Conservation (phyloP, 2,329 filamentous ascomycete genomes). For the Beauveria asiatica region DNA sequence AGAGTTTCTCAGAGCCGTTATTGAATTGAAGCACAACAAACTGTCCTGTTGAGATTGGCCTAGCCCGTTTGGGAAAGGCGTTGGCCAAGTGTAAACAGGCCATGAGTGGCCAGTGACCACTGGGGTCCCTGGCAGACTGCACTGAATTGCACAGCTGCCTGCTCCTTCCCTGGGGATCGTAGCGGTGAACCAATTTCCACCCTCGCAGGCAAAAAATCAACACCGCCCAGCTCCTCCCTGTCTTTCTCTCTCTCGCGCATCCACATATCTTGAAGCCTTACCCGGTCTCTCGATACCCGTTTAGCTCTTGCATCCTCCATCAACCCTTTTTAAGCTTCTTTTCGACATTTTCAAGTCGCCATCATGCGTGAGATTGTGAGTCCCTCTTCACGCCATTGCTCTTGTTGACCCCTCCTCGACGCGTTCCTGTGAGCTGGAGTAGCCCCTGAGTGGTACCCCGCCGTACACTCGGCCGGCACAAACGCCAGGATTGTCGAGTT, state of each 20-base stretch:
- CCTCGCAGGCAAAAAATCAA: constrained; percentile 20
- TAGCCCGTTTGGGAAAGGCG: constrained; percentile 23
- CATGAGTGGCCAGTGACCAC: constrained; percentile 18
- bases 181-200: constrained; percentile 22
- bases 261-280: constrained; percentile 15
- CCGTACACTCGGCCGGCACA: constrained; percentile 1
- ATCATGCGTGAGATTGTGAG: constrained; percentile 65
- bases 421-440: constrained; percentile 27
- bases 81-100: neutral
- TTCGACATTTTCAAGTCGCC: constrained; percentile 22
- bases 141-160: constrained; percentile 4
- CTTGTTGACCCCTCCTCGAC: constrained; percentile 21
- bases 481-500: neutral
- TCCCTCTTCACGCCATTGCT: constrained; percentile 20
- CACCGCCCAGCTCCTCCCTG: constrained; percentile 15
- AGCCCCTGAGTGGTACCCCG: constrained; percentile 11
- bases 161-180: constrained; percentile 17
- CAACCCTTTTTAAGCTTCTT: constrained; percentile 13
- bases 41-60: constrained; percentile 13
- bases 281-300: constrained; percentile 26
- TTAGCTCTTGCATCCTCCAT: constrained; percentile 24
- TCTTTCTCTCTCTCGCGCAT: constrained; percentile 20
- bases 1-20: no score
- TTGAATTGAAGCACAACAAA: neutral
- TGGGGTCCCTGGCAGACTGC: neutral